Percentiles rank a stretch among this genome's conserved stretches.
phyloP scores from a whole-genome alignment of 305 asterid species.

The Lippia alba region DNA sequence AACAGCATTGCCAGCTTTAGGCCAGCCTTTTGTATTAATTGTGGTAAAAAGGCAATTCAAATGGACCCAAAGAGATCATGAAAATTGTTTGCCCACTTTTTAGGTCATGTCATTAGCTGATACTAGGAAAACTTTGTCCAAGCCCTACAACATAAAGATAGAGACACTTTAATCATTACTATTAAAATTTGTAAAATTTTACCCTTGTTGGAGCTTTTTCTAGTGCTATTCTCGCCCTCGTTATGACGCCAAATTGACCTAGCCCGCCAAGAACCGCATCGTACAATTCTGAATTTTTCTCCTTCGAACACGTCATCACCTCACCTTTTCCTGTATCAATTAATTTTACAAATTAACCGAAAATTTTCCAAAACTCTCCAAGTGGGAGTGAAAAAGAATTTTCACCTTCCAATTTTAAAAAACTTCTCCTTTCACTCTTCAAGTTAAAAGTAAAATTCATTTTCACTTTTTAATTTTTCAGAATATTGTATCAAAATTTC shows the following conservation, averaged over 20 bases:
- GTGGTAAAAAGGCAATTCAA: constrained; percentile 34
- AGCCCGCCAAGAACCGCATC: constrained; percentile 83
- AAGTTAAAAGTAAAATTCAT: too few relatives aligned
- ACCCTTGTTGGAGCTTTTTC: constrained; percentile 82
- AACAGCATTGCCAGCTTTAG: constrained; percentile 44
- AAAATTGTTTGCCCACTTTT: constrained; percentile 30
- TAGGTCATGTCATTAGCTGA: constrained; percentile 47
- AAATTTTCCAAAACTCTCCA: too few relatives aligned
- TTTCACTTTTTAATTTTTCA: too few relatives aligned
- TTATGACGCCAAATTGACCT: constrained; percentile 87
- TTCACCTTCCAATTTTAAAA: too few relatives aligned
- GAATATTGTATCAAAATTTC: too few relatives aligned
- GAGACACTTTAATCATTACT: constrained; percentile 13
- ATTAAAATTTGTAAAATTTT: not conserved
- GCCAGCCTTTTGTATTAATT: constrained; percentile 34
- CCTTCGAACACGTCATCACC: constrained; percentile 63
- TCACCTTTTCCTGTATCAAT: constrained; percentile 76
- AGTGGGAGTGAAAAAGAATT: too few relatives aligned
- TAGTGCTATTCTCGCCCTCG: constrained; percentile 80
- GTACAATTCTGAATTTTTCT: constrained; percentile 61
- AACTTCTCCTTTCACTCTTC: too few relatives aligned
- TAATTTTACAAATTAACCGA: constrained; percentile 6
- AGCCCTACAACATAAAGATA: constrained; percentile 30
- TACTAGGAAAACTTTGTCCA: constrained; percentile 44
- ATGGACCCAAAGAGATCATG: constrained; percentile 46